These are phyloP conservation scores for Dictyostelium capitatum DNA, from an alignment of 78 protist genomes.

Conservation along the genomic window DNA sequence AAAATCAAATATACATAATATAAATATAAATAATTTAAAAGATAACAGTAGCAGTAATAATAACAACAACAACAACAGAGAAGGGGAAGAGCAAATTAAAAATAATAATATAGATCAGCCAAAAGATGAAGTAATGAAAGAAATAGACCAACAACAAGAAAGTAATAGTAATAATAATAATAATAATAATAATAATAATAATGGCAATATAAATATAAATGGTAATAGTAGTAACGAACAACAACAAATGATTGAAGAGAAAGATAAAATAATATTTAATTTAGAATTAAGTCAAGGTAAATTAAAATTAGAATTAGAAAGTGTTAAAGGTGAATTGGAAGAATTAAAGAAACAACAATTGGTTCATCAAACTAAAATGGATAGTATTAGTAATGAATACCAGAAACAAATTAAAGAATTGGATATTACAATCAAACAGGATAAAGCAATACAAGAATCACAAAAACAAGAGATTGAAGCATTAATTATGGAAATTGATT, in stretches of 20 bases:
- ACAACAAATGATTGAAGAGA: not conserved
- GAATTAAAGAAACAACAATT: not conserved
- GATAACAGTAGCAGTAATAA: not conserved
- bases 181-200: not conserved
- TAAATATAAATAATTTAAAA: slow-evolving; percentile 2
- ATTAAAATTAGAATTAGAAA: slow-evolving; percentile 19
- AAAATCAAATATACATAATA: slow-evolving; percentile 28
- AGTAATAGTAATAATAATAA: not conserved
- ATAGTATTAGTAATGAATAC: not conserved
- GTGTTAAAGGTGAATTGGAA: not conserved
- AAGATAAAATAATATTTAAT: slow-evolving; percentile 11
- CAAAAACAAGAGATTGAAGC: slow-evolving; percentile 67
- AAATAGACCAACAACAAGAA: not conserved
- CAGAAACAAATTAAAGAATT: not conserved
- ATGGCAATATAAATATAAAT: not conserved
- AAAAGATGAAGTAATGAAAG: slow-evolving; percentile 6
- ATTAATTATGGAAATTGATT: slow-evolving; percentile 63
- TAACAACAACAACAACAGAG: not conserved
- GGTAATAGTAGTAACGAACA: not conserved
- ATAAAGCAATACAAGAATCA: not conserved
- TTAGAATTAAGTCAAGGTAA: slow-evolving; percentile 6
- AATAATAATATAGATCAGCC: not conserved
- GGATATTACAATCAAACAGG: not conserved
- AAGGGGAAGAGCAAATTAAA: not conserved
- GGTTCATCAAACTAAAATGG: not conserved